Evolutionary conservation across 257 asterid genomes (phyloP), one percentile per base, ranked within the genome.

Genomic region (Nicotiana knightiana): DNA sequence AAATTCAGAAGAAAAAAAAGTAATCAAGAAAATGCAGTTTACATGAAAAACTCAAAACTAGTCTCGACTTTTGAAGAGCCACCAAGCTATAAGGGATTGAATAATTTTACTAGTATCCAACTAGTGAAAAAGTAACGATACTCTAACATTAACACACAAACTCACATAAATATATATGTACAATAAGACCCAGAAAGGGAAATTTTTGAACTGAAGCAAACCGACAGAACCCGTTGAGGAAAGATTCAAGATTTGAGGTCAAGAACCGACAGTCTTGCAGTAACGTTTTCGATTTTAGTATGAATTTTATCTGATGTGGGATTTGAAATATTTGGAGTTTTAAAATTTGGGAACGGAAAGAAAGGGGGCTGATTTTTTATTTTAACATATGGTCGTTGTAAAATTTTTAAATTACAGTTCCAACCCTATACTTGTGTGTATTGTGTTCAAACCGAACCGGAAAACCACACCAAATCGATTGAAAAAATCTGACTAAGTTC

Each of bases 171-270:
- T n/a, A 10, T 68, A 1, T 57, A 17, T 55, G 18, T 28, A 28
- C 9, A 63, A 46, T 21, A 71, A 24, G 9, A 46, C 37, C 37
- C 59, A 46, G 2, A 73, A 73, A 24, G 4, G 39, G 79, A 73
- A 43, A 73, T 48, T 6, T 73, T 73, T 73, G 79, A 73, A 73
- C 24, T 73, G 62, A 73, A 73, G 37, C 78, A 46, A 71, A 24
- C 78, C 59, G 59, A 43, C 59, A 71, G 77, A 70, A 67, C 58
- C 57, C 33, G 77, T 39, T 68, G 77, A 70, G 0, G 33, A 39
- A 24, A 32, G 37, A 71, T 46, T 71, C 61, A 55, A 71, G 61
- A 71, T 71, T 57, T 71, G 39, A 48, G 79, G 61, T 24, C 43
- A 73, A 24, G 62, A 73, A 73, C 79, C 62, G 43, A 73, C 62